A percentile compares a stretch with the other conserved stretches of the same genome.
Evolutionary conservation across 768 basidiomycete genomes (phyloP).

Genomic region (Hemileccinum impolitum): DNA sequence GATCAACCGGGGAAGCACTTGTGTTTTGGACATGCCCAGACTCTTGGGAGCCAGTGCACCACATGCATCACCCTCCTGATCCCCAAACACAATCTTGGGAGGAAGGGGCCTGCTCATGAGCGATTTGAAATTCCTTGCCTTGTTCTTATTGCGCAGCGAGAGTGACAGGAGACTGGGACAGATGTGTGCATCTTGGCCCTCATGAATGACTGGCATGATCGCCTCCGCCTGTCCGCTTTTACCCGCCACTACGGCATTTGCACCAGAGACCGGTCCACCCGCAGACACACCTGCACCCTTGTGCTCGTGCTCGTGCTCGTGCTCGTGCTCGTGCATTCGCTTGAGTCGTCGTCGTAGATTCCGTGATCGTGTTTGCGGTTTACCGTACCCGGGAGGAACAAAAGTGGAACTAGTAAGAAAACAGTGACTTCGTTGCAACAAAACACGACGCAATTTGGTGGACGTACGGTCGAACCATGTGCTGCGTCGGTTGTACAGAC

Average conservation of each 20-base stretch:
- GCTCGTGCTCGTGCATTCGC: constrained; percentile 32
- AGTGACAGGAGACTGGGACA: constrained; percentile 34
- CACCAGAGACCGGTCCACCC: constrained; percentile 33
- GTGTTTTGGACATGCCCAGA: background rate
- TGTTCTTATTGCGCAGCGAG: constrained; percentile 70
- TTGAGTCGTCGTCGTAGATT: constrained; percentile 56
- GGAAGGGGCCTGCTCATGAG: constrained; percentile 41
- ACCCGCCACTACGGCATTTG: constrained; percentile 35
- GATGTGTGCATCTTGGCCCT: constrained; percentile 16
- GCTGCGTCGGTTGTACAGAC: constrained; percentile 5
- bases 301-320: constrained; percentile 28
- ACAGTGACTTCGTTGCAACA: background rate
- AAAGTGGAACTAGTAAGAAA: constrained; percentile 6
- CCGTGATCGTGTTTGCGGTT: constrained; percentile 51
- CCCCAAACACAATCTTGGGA: constrained; percentile 53
- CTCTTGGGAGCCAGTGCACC: too few relatives aligned
- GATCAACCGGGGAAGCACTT: constrained; percentile 38
- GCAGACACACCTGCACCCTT: constrained; percentile 8
- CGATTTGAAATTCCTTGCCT: constrained; percentile 63
- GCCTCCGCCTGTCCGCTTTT: background rate
- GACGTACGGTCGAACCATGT: constrained; percentile 8
- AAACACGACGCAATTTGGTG: background rate
- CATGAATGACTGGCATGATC: constrained; percentile 9
- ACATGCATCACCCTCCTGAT: constrained; percentile 9
- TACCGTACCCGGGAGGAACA: constrained; percentile 61